Evolutionary conservation across 2,329 filamentous ascomycete genomes (phyloP), one percentile per base, ranked within the genome.

Genomic region (Gliomastix tumulicola): DNA sequence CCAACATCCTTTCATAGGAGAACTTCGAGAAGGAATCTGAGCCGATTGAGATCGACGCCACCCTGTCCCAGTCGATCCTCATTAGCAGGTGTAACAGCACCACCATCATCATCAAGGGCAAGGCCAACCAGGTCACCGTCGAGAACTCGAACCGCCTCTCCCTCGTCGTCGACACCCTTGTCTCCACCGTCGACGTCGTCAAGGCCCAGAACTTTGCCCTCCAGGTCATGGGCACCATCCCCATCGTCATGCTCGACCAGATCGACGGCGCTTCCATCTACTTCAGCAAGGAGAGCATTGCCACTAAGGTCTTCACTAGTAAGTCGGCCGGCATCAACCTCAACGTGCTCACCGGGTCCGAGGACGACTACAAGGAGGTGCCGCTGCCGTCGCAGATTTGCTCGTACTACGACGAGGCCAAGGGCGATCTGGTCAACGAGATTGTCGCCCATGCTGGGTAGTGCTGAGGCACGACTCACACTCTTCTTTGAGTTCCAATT

Each of bases 111-210:
- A 69, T 98, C 54, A 84, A 79, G 54, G 89, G 88, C 62, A 98
- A 98, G 65, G 88, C 87, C 40, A 98, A 98, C 57, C 88, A 92
- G n/a, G 85, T 98, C 44, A 90, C 88, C 6, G 76, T 97, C 48
- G 92, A 97, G 65, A 96, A 96, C 66, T 90, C 83, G 38, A 77
- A 73, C 32, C 82, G 87, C 34, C 70, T 94, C 15, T 94, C 87
- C 20, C 75, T 98, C 36, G 79, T 97, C 35, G 76, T 97, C 37
- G 90, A 97, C 50, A 86, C 81, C 2, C 79, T 97, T 10, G 86
- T 97, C 33, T 94, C 86, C 34, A 88, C 85, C 21, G 79, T 98
- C 39, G 92, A 98, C 54, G 85, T 94, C 18, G 92, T 98, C 69
- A 97, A 97, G 66, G 90, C 84, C 33, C 78, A 84, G 49, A 94